Evolutionary conservation across 2,329 filamentous ascomycete genomes (phyloP), one percentile per base, ranked within the genome.

Genomic region (Phialophora verrucosa): DNA sequence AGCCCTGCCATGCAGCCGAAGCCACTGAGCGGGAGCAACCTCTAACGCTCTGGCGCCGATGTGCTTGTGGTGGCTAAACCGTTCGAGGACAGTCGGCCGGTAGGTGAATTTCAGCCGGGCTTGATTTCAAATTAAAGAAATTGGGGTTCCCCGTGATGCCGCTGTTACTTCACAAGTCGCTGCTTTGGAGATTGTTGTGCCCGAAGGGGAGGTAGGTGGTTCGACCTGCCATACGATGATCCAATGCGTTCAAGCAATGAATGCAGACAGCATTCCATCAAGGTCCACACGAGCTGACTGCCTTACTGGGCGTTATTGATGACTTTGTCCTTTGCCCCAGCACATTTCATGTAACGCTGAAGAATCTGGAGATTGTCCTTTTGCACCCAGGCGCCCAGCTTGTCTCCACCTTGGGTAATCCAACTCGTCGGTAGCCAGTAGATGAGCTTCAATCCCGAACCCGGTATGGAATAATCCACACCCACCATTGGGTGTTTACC

Each of bases 291-390:
- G 38, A 44, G 38, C 38, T 44, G 38, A 44, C 38, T 17, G 17
- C 38, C 38, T n/a, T 44, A 44, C 38, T 38, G 17, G 47, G 29
- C 20, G 47, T 32, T 31, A 27, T n/a, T 53, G 20, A 32, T 51
- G 29, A 50, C 10, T 42, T 59, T 12, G 57, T 50, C 47, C 23
- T 51, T 23, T 51, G 49, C 23, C 47, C 49, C 20, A 31, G 38
- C 38, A 23, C 14, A 31, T 17, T 14, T 14, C 60, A 63, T 59
- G 60, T 63, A 60, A 63, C 47, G 47, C 56, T 58, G 58, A 60
- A 38, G 53, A 51, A 58, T 59, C 38, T 42, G 56, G 31, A 50
- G 55, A 62, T 56, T 63, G 66, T 68, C 59, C 66, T 68, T 68
- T 68, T 66, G 66, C 35, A 50, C 20, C 32, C 38, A 55, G 53